phyloP scores from a whole-genome alignment of 768 basidiomycete genomes.

The Suillus hirtellus region DNA sequence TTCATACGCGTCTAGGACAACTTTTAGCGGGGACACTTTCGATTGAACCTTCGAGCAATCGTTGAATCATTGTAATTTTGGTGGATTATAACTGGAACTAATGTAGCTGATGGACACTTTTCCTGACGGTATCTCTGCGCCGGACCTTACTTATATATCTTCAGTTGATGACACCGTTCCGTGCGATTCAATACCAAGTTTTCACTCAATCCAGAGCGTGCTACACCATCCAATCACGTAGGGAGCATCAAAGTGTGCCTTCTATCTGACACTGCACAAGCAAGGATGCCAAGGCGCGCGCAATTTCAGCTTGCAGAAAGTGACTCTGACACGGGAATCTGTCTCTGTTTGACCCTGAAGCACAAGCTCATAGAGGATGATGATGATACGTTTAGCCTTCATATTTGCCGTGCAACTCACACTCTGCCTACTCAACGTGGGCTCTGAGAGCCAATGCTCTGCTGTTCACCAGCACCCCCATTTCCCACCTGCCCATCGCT shows the following conservation, averaged over 20 bases:
- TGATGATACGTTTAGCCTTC: constrained; percentile 21
- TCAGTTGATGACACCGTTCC: too few relatives aligned
- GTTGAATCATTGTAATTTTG: too few relatives aligned
- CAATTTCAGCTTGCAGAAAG: constrained; percentile 37
- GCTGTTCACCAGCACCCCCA: constrained; percentile 69
- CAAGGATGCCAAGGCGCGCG: constrained; percentile 68
- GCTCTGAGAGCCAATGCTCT: constrained; percentile 60
- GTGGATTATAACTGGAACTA: too few relatives aligned
- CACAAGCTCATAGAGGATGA: constrained; percentile 42
- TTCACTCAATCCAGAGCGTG: constrained; percentile 29
- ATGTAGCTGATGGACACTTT: too few relatives aligned
- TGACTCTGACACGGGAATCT: constrained; percentile 44
- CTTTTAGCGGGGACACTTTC: too few relatives aligned
- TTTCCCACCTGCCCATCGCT: constrained; percentile 59
- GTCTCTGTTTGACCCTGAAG: constrained; percentile 42
- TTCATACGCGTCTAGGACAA: too few relatives aligned
- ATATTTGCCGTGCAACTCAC: constrained; percentile 20
- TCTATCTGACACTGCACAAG: constrained; percentile 55
- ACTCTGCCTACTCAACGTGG: constrained; percentile 23
- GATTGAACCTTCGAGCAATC: too few relatives aligned
- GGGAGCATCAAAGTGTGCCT: constrained; percentile 75
- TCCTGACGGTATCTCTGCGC: too few relatives aligned
- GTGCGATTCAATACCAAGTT: too few relatives aligned
- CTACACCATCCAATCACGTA: constrained; percentile 61
- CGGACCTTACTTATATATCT: too few relatives aligned